phyloP scores from a whole-genome alignment of 2,329 filamentous ascomycete species.

The Curvularia hawaiiensis region DNA sequence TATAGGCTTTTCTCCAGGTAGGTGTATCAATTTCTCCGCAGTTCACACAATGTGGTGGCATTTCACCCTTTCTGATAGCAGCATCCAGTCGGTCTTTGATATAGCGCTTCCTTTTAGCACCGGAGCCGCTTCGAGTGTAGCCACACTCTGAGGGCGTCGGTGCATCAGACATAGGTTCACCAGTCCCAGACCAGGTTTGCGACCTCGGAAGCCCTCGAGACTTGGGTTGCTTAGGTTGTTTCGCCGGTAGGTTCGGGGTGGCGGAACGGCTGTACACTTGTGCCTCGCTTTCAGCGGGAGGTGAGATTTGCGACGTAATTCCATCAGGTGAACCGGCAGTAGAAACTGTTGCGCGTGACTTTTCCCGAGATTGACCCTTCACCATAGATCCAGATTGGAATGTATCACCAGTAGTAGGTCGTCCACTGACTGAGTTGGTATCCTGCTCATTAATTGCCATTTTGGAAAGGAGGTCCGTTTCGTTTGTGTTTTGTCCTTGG shows the following conservation, averaged over 20 bases:
- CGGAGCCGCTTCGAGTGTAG: conserved; percentile 53
- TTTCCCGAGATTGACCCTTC: conserved; percentile 7
- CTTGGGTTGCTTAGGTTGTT: conserved; percentile 27
- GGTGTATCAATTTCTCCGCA: conserved; percentile 96
- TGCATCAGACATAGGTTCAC: conserved; percentile 42
- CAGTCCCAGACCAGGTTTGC: conserved; percentile 46
- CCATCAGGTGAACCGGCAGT: conserved; percentile 31
- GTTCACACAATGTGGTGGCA: conserved; percentile 88
- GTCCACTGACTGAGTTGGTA: conserved; percentile 2
- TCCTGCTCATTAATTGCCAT: conserved; percentile 6
- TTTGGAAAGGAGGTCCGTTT: conserved; percentile 4
- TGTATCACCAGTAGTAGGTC: conserved; percentile 4
- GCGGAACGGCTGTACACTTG: conserved; percentile 32
- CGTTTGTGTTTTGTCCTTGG: conserved; percentile 8
- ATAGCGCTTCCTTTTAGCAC: conserved; percentile 69
- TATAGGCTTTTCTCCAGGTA: conserved; percentile 93
- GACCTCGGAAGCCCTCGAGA: conserved; percentile 42
- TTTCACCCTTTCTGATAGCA: conserved; percentile 75
- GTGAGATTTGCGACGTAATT: conserved; percentile 22
- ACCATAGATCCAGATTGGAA: conserved; percentile 5
- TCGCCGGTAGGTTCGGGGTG: conserved; percentile 27
- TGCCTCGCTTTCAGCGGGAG: conserved; percentile 24
- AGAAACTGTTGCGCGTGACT: conserved; percentile 9
- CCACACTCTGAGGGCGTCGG: conserved; percentile 29
- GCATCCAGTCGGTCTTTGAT: conserved; percentile 62